Evolutionary conservation across 2,329 filamentous ascomycete genomes (phyloP).

Genomic region (Sclerotinia glacialis): DNA sequence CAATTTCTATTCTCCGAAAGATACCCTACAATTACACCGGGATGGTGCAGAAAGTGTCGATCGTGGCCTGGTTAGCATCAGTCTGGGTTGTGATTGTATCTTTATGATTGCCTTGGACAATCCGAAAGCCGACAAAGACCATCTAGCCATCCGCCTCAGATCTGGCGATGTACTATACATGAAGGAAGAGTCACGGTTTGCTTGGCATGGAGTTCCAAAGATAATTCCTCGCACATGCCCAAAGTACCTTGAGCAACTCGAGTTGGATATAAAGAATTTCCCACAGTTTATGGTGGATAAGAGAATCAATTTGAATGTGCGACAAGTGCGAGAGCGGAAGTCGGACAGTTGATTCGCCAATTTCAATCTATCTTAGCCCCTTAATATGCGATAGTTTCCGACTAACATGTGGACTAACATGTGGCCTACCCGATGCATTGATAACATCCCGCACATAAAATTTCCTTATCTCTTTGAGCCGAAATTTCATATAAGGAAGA

Average conservation of each 20-base stretch:
- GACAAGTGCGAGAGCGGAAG: constrained; percentile 67
- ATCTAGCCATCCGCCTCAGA: constrained; percentile 63
- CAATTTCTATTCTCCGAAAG: constrained; percentile 87
- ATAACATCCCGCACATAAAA: background rate
- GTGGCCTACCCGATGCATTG: constrained; percentile 4
- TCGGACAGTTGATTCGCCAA: background rate
- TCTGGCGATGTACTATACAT: constrained; percentile 93
- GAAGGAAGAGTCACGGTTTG: constrained; percentile 75
- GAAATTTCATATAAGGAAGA: background rate
- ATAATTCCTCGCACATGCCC: constrained; percentile 80
- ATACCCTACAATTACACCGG: constrained; percentile 88
- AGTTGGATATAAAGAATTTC: constrained; percentile 57
- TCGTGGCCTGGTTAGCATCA: constrained; percentile 77
- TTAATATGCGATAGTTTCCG: constrained; percentile 5
- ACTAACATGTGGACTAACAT: constrained; percentile 6
- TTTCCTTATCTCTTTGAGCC: constrained; percentile 6
- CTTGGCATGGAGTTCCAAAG: constrained; percentile 94
- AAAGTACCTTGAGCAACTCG: constrained; percentile 71
- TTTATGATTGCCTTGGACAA: constrained; percentile 71
- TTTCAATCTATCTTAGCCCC: background rate
- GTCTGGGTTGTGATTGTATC: constrained; percentile 83
- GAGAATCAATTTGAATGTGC: constrained; percentile 86
- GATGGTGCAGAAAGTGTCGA: constrained; percentile 87
- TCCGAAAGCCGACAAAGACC: constrained; percentile 40
- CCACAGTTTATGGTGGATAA: constrained; percentile 85